Conservation (phyloP, 768 basidiomycete species). For the Podaxis sp. region DNA sequence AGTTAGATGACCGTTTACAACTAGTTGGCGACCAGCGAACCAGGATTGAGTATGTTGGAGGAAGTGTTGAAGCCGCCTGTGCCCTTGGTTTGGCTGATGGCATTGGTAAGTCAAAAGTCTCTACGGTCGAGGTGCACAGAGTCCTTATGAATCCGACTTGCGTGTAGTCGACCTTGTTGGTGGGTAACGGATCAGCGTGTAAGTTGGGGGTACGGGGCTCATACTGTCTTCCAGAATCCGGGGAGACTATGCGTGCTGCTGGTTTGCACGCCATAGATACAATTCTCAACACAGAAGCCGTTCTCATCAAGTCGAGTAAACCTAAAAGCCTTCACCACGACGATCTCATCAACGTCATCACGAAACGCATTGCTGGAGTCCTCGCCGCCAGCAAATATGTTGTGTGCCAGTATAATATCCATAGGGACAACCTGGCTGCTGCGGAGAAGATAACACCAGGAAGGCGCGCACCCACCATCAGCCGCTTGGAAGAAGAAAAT, state of each 20-base stretch:
- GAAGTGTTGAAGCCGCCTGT: slow-evolving; percentile 98
- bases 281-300: slow-evolving; percentile 77
- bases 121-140: neutral
- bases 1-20: slow-evolving; percentile 51
- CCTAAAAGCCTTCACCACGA: slow-evolving; percentile 59
- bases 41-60: slow-evolving; percentile 91
- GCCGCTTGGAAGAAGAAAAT: slow-evolving; percentile 70
- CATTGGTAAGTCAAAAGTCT: slow-evolving; percentile 58
- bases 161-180: slow-evolving; percentile 88
- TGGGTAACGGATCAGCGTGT: slow-evolving; percentile 30
- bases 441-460: slow-evolving; percentile 83
- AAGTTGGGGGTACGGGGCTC: neutral
- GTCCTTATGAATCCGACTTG: slow-evolving; percentile 9
- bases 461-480: slow-evolving; percentile 82
- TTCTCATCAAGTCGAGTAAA: slow-evolving; percentile 78
- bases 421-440: slow-evolving; percentile 51
- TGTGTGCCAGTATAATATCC: slow-evolving; percentile 88
- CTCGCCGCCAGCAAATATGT: slow-evolving; percentile 85
- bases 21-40: slow-evolving; percentile 60
- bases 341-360: slow-evolving; percentile 73
- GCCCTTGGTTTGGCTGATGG: slow-evolving; percentile 95
- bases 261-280: slow-evolving; percentile 93
- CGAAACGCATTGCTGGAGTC: slow-evolving; percentile 87
- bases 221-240: slow-evolving; percentile 64
- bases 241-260: slow-evolving; percentile 98